Base-by-base conservation (phyloP, 352 stramenopile genomes). In the Phytophthora tentaculata region DNA sequence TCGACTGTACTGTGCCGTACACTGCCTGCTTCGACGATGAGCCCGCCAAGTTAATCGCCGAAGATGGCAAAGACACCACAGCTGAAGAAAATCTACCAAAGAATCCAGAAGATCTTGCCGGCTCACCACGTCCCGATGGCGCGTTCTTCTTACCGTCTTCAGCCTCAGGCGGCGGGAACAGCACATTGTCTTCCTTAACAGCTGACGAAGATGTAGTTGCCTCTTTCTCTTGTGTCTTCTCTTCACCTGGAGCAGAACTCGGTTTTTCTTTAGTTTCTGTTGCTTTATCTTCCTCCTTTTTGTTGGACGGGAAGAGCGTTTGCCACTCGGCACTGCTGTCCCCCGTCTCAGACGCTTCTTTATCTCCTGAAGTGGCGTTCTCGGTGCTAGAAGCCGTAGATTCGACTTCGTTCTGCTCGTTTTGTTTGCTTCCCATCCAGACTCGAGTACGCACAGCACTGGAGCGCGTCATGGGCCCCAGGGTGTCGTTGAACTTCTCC, bases 401-500 rank as follows among this genome's bases (percentile, higher is more conserved):
- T 55, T 61, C 47, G 5, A 16, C 22, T 22, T 66, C 64, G n/a
- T 75, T 64, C 63, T 73, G 72, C 14, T 86, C 72, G 5, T 76
- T 51, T 1, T 58, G 41, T 53, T 74, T 76, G 20, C 28, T 64
- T 0, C 85, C 87, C 68, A 95, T 83, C 88, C 88, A 96, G 13
- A 96, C 83, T 35, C 88, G 86, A 48, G 72, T 92, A n/a, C 88
- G 88, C 32, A 96, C 84, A 13, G 84, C 76, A n/a, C 84, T 88
- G 23, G 60, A 76, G 7, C 78, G 73, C 10, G 80, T 88, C 71
- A 90, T 92, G 17, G 73, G 74, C 0, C 86, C 88, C 56, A 90
- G 74, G 28, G 87, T 76, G 14, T 88, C 83, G 9, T 74, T 64
- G 65, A 96, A 96, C n/a, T 68, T 79, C 4, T 76, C 61, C 26